Evolutionary conservation across 345 rosid species (phyloP).

Genomic region (Barbarea vulgaris): DNA sequence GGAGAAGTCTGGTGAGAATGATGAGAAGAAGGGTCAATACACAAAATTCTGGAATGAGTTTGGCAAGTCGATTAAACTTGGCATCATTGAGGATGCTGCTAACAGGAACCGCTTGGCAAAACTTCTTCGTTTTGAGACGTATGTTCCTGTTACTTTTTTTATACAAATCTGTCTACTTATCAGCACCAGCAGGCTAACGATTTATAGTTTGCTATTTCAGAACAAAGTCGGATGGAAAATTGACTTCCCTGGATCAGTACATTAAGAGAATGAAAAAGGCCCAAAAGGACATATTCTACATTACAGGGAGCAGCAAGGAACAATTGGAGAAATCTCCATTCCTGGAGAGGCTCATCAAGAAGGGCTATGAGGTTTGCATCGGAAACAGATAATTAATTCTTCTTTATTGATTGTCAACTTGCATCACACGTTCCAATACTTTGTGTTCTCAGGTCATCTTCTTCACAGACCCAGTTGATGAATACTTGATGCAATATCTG

Average conservation of each 20-base stretch:
- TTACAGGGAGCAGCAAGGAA: slow-evolving; percentile 93
- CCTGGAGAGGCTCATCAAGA: slow-evolving; percentile 93
- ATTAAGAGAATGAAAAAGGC: slow-evolving; percentile 88
- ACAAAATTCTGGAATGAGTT: slow-evolving; percentile 95
- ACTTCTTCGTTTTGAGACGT: slow-evolving; percentile 94
- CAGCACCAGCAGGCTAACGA: background rate
- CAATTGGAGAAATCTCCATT: slow-evolving; percentile 95
- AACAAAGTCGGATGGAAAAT: slow-evolving; percentile 86
- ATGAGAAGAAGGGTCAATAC: slow-evolving; percentile 92
- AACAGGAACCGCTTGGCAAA: slow-evolving; percentile 94
- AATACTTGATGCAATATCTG: slow-evolving; percentile 96
- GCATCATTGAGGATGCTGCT: slow-evolving; percentile 91
- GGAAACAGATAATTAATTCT: background rate
- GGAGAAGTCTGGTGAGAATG: slow-evolving; percentile 61
- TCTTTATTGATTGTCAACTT: background rate
- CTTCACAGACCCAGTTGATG: slow-evolving; percentile 98
- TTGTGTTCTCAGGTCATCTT: slow-evolving; percentile 73
- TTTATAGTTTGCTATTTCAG: slow-evolving; percentile 46
- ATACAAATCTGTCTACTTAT: background rate
- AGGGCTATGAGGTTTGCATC: slow-evolving; percentile 78
- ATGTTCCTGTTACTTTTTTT: slow-evolving; percentile 18
- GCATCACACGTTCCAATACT: background rate
- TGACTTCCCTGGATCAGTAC: slow-evolving; percentile 95
- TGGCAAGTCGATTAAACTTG: slow-evolving; percentile 96
- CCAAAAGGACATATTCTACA: slow-evolving; percentile 91